Evolutionary conservation across 1,284 basidiomycete genomes (phyloP), one percentile per base, ranked within the genome.

Genomic region (Trametes hirsuta): DNA sequence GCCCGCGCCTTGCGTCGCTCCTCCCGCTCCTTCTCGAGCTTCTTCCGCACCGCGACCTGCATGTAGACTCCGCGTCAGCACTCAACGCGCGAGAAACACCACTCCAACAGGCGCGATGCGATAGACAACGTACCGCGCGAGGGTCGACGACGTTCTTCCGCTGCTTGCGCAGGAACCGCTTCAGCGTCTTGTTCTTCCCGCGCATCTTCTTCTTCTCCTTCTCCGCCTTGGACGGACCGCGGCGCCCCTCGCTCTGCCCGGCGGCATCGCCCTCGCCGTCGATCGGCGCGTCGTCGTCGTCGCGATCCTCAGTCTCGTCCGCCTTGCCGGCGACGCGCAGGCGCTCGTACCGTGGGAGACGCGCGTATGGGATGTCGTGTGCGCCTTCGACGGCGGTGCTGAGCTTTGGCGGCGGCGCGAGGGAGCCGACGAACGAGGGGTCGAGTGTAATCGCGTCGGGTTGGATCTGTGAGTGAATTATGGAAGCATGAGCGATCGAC

Each of bases 381-480:
- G 77, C 73, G 49, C 83, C 79, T 61, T 86, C 80, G 47, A 84
- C 82, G 55, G 74, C 77, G 37, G 83, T 86, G 44, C 81, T 85
- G 53, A 87, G 70, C 66, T 85, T 89, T 8, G 80, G 82, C 2
- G 82, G 79, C 1, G 85, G 83, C 6, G 84, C 87, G 45, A 95
- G 77, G 18, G 84, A 84, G 24, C 94, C 94, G 36, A 95, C 76
- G 71, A 93, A 86, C 58, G 94, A 89, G 0, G 93, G 87, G 74
- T 98, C 94, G 58, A 98, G 82, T 0, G 93, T 85, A 69, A 99
- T 99, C 78, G 97, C 87, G 65, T 98, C 95, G 3, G 95, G 91
- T 77, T 92, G 91, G 63, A 98, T 90, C 91, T 91, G 39, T 12
- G 21, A 4, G 64, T n/a, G 57, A 5, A 3, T 9, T 42, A 15